A percentile compares a stretch with the other conserved stretches of the same genome.
phyloP scores from a whole-genome alignment of 768 basidiomycete species.

The Glaciozyma antarctica region DNA sequence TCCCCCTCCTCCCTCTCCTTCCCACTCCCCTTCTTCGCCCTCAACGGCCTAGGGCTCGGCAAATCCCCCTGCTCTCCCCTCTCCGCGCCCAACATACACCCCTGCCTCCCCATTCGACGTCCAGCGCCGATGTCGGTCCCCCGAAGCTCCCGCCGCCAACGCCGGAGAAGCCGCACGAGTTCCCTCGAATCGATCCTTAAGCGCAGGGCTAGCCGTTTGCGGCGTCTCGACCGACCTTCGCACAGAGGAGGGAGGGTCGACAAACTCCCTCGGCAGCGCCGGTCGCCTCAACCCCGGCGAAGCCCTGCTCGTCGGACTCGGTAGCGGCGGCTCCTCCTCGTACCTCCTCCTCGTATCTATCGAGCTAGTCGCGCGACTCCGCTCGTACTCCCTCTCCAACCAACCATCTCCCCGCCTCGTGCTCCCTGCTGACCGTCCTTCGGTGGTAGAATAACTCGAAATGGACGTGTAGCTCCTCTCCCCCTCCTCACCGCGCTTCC shows the following conservation, averaged over 20 bases:
- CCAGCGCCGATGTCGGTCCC: no score
- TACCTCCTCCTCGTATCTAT: not conserved
- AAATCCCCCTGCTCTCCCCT: no score
- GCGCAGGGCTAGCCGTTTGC: not conserved
- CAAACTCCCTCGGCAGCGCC: not conserved
- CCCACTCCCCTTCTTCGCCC: not conserved
- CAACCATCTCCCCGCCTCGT: not conserved
- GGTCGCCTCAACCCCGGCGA: not conserved
- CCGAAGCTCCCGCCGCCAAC: no score
- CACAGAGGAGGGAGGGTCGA: not conserved
- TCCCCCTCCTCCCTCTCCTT: not conserved
- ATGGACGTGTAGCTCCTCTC: slow-evolving; percentile 13
- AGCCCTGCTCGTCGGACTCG: not conserved
- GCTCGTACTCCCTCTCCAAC: not conserved
- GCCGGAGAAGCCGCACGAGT: not conserved
- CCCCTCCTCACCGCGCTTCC: not conserved
- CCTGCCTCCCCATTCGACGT: no score
- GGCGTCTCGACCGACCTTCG: not conserved
- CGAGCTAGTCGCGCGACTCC: not conserved
- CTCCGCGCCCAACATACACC: no score
- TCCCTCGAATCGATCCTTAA: not conserved
- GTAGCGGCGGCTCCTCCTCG: not conserved
- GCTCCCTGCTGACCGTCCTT: not conserved
- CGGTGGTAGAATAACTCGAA: slow-evolving; percentile 13
- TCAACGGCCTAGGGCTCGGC: no score